Evolutionary conservation across 176 grass and related monocot genomes (phyloP).

Genomic region (Carex kokanica): DNA sequence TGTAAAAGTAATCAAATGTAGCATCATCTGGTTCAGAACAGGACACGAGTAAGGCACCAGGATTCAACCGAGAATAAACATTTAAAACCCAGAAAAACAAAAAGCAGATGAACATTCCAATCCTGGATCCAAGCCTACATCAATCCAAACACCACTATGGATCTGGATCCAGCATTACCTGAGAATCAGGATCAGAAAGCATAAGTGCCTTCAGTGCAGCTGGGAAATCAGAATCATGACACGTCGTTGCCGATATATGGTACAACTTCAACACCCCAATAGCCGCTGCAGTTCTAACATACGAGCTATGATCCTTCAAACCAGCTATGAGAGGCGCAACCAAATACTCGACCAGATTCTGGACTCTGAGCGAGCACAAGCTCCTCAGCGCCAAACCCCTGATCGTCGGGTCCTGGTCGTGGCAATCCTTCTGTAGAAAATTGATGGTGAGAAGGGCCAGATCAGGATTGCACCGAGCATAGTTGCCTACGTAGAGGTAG

Average conservation of each 20-base stretch:
- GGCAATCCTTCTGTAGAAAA: conserved; percentile 97
- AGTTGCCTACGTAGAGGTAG: conserved; percentile 95
- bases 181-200: conserved; percentile 86
- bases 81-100: neutral
- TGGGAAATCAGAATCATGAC: conserved; percentile 85
- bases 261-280: conserved; percentile 84
- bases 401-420: conserved; percentile 88
- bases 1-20: neutral
- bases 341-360: conserved; percentile 94
- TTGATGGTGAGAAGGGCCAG: conserved; percentile 96
- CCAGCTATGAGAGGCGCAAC: conserved; percentile 70
- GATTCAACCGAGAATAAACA: neutral
- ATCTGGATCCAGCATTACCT: conserved; percentile 46
- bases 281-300: conserved; percentile 75
- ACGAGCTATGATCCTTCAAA: conserved; percentile 81
- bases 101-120: neutral
- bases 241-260: conserved; percentile 82
- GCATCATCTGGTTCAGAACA: neutral
- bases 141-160: neutral
- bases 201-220: conserved; percentile 77
- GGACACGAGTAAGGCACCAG: neutral
- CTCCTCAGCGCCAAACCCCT: conserved; percentile 94
- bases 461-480: conserved; percentile 82
- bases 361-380: conserved; percentile 89
- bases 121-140: conserved; percentile 5